Percentiles rank a stretch among this genome's conserved stretches.
These are phyloP conservation scores for Lipomyces orientalis DNA, from an alignment of 805 yeast species.

Conservation along the genomic window DNA sequence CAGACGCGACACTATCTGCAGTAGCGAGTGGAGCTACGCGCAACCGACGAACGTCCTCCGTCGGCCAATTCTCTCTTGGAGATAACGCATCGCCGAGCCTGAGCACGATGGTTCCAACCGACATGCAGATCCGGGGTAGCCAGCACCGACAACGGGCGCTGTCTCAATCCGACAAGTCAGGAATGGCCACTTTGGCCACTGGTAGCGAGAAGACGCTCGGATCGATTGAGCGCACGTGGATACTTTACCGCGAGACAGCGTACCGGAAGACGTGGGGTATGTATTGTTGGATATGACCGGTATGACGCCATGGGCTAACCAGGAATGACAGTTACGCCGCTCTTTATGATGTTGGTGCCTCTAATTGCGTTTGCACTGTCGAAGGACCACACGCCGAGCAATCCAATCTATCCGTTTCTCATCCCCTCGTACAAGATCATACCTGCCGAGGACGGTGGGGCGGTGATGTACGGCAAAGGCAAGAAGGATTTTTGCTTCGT, in stretches of 20 bases:
- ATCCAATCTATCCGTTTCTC: conserved; percentile 31
- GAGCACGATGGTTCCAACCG: conserved; percentile 65
- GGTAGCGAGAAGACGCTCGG: background rate
- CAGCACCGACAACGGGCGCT: conserved; percentile 47
- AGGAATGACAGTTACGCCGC: conserved; percentile 24
- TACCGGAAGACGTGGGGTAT: conserved; percentile 65
- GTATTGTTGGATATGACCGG: background rate
- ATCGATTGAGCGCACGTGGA: conserved; percentile 50
- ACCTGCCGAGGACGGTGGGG: conserved; percentile 39
- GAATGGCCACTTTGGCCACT: background rate
- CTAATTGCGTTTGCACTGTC: conserved; percentile 13
- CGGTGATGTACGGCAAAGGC: conserved; percentile 78
- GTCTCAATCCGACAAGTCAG: conserved; percentile 9
- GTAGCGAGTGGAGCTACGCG: conserved; percentile 1
- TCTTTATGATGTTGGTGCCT: conserved; percentile 25
- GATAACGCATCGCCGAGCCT: conserved; percentile 71
- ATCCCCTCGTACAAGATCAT: conserved; percentile 43
- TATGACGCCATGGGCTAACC: background rate
- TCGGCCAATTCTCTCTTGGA: conserved; percentile 77
- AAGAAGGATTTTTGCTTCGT: conserved; percentile 80
- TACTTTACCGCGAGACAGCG: conserved; percentile 63
- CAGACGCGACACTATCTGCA: background rate
- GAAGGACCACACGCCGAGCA: conserved; percentile 12
- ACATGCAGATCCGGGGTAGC: conserved; percentile 51
- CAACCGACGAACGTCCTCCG: conserved; percentile 64